Evolutionary conservation across 2,329 filamentous ascomycete genomes (phyloP).

Genomic region (Fusarium staphyleae): DNA sequence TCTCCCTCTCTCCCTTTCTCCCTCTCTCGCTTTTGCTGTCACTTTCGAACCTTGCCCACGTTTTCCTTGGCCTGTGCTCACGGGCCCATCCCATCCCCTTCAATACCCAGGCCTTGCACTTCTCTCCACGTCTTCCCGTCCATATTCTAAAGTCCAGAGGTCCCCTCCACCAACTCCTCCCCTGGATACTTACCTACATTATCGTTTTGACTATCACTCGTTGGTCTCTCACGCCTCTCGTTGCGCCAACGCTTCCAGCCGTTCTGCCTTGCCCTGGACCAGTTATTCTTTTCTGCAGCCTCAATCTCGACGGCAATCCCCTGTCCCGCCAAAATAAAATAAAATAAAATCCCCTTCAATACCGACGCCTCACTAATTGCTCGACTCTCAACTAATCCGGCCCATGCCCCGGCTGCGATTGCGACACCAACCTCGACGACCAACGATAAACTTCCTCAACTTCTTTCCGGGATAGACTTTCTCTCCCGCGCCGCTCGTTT

Average conservation of each 20-base stretch:
- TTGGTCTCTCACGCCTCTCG: constrained; percentile 2
- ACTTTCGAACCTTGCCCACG: constrained; percentile 20
- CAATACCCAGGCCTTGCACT: constrained; percentile 31
- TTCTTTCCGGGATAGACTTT: constrained; percentile 6
- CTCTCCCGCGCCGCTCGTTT: constrained; percentile 29
- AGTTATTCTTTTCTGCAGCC: not conserved
- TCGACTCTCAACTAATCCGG: constrained; percentile 1
- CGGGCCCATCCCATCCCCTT: constrained; percentile 20
- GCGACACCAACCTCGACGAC: constrained; percentile 1
- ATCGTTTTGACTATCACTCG: constrained; percentile 23
- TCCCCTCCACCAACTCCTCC: constrained; percentile 22
- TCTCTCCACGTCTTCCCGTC: constrained; percentile 6
- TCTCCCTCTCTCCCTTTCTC: not conserved
- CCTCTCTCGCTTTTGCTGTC: not conserved
- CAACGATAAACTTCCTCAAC: not conserved
- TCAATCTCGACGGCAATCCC: not conserved
- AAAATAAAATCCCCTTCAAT: too few relatives aligned
- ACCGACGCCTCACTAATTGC: not conserved
- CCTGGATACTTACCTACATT: not conserved
- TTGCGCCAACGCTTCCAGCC: constrained; percentile 4
- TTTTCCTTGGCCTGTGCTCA: constrained; percentile 23
- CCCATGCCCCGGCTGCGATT: constrained; percentile 3
- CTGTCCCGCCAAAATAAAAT: too few relatives aligned
- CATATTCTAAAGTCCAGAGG: constrained; percentile 10
- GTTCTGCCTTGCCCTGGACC: not conserved